phyloP scores from a whole-genome alignment of 1,284 basidiomycete species.

The Hymenochaete sp. region DNA sequence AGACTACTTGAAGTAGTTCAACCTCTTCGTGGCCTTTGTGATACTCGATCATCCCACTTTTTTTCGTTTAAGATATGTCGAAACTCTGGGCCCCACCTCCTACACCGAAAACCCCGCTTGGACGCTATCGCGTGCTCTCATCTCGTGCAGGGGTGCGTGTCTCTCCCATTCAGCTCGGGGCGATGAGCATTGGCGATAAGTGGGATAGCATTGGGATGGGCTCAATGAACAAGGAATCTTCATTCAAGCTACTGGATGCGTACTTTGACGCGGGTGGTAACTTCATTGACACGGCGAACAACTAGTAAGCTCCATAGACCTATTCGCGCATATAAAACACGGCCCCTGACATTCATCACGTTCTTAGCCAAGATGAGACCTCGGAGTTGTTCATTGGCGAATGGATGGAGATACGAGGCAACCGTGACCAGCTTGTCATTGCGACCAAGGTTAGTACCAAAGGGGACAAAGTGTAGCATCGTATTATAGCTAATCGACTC shows the following conservation, averaged over 20 bases:
- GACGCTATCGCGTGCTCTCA: conserved; percentile 15
- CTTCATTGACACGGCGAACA: conserved; percentile 48
- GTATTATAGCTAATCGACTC: neutral
- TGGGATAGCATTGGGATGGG: conserved; percentile 24
- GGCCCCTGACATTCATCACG: neutral
- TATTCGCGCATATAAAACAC: neutral
- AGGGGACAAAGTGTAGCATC: conserved; percentile 30
- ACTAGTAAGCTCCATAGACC: conserved; percentile 29
- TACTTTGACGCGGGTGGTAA: conserved; percentile 43
- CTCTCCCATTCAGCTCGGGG: conserved; percentile 38
- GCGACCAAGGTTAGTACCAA: conserved; percentile 33
- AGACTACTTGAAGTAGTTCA: too few relatives aligned
- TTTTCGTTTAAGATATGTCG: too few relatives aligned
- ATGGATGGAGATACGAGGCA: conserved; percentile 35
- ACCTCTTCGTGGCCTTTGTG: too few relatives aligned
- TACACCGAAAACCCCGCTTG: neutral
- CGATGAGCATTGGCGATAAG: conserved; percentile 34
- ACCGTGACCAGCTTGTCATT: conserved; percentile 39
- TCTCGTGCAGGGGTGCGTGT: conserved; percentile 36
- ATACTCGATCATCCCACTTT: too few relatives aligned
- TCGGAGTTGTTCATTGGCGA: conserved; percentile 39
- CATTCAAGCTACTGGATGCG: conserved; percentile 41
- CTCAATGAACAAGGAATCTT: conserved; percentile 36
- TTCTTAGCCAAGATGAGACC: conserved; percentile 31
- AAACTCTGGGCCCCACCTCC: neutral